Evolutionary conservation across 495 filamentous ascomycete genomes (phyloP).

Genomic region (Apiosordaria backusii): DNA sequence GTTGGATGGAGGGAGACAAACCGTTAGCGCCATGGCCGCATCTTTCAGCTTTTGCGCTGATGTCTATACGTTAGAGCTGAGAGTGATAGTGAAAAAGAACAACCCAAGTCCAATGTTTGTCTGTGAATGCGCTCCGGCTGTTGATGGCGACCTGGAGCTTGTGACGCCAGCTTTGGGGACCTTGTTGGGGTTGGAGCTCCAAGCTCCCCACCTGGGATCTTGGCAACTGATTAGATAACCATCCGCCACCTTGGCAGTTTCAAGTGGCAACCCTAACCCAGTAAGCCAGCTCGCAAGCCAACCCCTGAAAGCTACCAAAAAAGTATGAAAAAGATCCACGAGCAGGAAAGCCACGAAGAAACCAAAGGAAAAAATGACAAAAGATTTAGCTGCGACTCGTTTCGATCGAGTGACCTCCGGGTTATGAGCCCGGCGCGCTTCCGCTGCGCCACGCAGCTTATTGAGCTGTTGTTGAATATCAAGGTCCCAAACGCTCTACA

Average conservation of each 20-base stretch:
- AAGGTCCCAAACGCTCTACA: background rate
- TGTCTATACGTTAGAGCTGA: background rate
- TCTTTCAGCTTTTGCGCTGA: slow-evolving; percentile 17
- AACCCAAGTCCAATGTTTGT: background rate
- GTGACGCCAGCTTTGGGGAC: background rate
- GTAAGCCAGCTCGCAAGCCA: background rate
- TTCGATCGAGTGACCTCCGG: slow-evolving; percentile 6
- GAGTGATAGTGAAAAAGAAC: background rate
- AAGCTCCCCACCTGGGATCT: background rate
- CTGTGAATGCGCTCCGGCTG: background rate
- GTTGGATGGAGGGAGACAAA: slow-evolving; percentile 17
- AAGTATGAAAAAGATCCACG: background rate
- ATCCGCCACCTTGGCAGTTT: background rate
- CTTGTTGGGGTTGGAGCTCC: background rate
- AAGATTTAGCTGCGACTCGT: slow-evolving; percentile 3
- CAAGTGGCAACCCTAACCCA: background rate
- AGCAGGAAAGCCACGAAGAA: background rate
- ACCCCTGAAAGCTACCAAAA: background rate
- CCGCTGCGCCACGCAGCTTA: slow-evolving; percentile 5
- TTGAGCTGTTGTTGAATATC: background rate
- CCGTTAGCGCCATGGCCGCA: slow-evolving; percentile 38
- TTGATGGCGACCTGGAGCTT: background rate
- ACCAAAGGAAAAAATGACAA: background rate
- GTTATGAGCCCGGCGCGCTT: slow-evolving; percentile 6
- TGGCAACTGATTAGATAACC: background rate